Evolutionary conservation across 2,329 filamentous ascomycete genomes (phyloP), one percentile per base, ranked within the genome.

Genomic region (Botryosphaeria dothidea): DNA sequence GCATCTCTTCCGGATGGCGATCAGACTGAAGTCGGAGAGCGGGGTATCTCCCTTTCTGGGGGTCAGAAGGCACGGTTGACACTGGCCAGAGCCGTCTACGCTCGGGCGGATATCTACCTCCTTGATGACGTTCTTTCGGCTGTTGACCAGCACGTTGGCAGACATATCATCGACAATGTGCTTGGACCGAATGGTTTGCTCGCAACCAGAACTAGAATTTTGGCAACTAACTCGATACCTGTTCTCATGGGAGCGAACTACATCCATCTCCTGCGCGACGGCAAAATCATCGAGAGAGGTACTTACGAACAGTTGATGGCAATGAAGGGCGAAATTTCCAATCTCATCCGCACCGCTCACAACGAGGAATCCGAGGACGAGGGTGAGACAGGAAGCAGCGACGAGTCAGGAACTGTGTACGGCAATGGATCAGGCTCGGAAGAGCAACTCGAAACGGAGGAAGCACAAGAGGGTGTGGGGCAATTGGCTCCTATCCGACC

Each of bases 81-180:
- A 15, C 84, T 99, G 63, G 95, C 95, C 45, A 88, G 95, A 75
- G 94, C 96, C 31, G 95, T 99, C 1, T 99, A 99, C 74, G 93
- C 96, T 60, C 87, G 95, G 70, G 93, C 95, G n/a, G 96, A 99
- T 75, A 88, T 99, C 57, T 98, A 98, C 74, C 84, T 99, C 13
- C 84, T 99, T 11, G 95, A 99, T 70, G 95, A 99, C 75, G 91
- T 93, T 67, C 84, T 99, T 11, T 98, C 94, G 17, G 95, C 96
- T 0, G 95, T 99, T n/a, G 95, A 99, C 79, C 94, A 96, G 69
- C 95, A 99, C 74, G 95, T 99, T 66, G 95, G 95, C 57, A 87
- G 92, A 68, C 95, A 99, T 79, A 86, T 99, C 65, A 97, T 97
- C 72, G 91, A 98, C 74, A 92, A 95, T 68, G 95, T 99, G 0